Evolutionary conservation across 306 rosid genomes (phyloP).

Genomic region (Notholithocarpus densiflorus): DNA sequence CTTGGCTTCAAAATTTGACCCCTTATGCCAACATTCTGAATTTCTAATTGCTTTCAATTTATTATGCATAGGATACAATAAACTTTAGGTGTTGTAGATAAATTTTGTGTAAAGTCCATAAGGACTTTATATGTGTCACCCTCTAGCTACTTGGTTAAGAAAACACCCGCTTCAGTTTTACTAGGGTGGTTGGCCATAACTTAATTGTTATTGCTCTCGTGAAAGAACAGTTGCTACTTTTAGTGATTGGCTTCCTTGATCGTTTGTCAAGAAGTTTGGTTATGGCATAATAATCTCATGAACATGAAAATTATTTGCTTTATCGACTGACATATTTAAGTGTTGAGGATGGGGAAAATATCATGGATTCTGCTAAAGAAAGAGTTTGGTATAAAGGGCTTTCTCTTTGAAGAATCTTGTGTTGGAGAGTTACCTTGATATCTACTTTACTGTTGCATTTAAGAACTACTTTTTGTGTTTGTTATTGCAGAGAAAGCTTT

Average conservation of each 20-base stretch:
- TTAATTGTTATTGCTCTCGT: background rate
- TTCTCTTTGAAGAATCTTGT: too few relatives aligned
- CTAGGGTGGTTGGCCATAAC: background rate
- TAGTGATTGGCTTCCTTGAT: background rate
- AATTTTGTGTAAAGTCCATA: background rate
- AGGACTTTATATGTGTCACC: background rate
- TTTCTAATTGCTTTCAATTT: slow-evolving; percentile 23
- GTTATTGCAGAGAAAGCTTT: too few relatives aligned
- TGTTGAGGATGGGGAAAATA: too few relatives aligned
- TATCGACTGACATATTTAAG: too few relatives aligned
- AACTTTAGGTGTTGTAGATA: slow-evolving; percentile 21
- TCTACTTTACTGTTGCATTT: too few relatives aligned
- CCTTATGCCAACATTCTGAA: slow-evolving; percentile 59
- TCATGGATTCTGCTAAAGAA: too few relatives aligned
- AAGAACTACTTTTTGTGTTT: too few relatives aligned
- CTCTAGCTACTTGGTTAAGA: background rate
- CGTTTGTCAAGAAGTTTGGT: background rate
- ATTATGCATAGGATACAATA: background rate
- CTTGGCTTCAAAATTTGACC: slow-evolving; percentile 73
- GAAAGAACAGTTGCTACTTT: background rate
- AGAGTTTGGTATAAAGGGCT: too few relatives aligned
- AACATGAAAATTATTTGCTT: background rate
- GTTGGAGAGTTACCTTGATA: too few relatives aligned
- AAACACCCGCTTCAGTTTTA: background rate
- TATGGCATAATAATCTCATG: background rate